Evolutionary conservation across 1,284 basidiomycete genomes (phyloP).

Genomic region (Pyrrhoderma lamaoense): DNA sequence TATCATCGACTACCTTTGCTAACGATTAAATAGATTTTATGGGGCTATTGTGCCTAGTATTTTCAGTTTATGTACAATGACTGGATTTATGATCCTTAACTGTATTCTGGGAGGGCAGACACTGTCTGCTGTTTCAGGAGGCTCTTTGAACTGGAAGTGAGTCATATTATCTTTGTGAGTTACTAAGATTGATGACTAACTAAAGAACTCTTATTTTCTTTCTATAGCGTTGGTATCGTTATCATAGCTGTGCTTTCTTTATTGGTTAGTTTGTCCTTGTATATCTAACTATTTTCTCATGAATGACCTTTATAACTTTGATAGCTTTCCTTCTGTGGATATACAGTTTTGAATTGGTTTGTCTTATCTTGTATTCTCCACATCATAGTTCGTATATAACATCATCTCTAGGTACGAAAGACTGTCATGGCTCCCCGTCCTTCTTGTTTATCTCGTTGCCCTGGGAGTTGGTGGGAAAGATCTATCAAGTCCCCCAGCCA

Average conservation of each 20-base stretch:
- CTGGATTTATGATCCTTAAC: conserved; percentile 73
- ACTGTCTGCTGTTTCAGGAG: conserved; percentile 61
- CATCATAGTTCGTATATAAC: neutral
- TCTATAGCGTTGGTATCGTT: conserved; percentile 75
- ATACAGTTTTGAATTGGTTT: conserved; percentile 63
- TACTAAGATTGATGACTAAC: neutral
- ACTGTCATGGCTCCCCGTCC: conserved; percentile 70
- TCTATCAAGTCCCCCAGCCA: conserved; percentile 36
- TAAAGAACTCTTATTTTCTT: conserved; percentile 1
- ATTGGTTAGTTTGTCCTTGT: conserved; percentile 55
- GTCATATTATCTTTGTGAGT: conserved; percentile 21
- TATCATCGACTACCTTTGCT: neutral
- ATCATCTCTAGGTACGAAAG: conserved; percentile 57
- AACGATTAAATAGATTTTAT: conserved; percentile 42
- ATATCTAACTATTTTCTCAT: conserved; percentile 7
- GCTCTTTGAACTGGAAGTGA: conserved; percentile 61
- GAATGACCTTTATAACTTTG: neutral
- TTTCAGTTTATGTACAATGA: conserved; percentile 56
- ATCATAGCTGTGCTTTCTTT: conserved; percentile 76
- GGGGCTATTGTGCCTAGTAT: conserved; percentile 59
- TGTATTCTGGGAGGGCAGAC: conserved; percentile 77
- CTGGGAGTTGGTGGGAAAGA: conserved; percentile 69
- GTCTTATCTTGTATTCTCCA: conserved; percentile 16
- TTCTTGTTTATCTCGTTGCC: conserved; percentile 71
- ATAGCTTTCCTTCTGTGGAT: conserved; percentile 76